A percentile compares a stretch with the other conserved stretches of the same genome.
Evolutionary conservation across 306 rosid genomes (phyloP).

Genomic region (Sindora glabra): DNA sequence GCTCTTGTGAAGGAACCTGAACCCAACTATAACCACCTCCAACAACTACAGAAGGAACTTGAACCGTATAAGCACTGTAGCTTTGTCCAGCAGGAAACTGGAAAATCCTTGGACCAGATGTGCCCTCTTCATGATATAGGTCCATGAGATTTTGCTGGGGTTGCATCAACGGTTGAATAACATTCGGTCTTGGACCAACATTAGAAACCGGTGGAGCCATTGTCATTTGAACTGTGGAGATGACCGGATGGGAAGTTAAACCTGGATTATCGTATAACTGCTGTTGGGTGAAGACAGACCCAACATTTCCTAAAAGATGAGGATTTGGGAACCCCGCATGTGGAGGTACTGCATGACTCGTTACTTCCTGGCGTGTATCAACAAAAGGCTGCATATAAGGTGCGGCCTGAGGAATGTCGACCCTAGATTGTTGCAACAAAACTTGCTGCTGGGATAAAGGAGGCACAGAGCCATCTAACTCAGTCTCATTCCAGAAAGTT

Average conservation of each 20-base stretch:
- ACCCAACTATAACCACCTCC: constrained; percentile 63
- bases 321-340: constrained; percentile 52
- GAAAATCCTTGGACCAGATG: constrained; percentile 46
- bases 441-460: constrained; percentile 29
- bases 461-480: constrained; percentile 45
- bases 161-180: constrained; percentile 42
- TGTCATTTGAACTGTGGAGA: constrained; percentile 47
- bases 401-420: constrained; percentile 35
- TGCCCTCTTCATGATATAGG: constrained; percentile 46
- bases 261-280: constrained; percentile 42
- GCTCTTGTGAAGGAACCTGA: constrained; percentile 54
- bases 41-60: constrained; percentile 32
- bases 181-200: constrained; percentile 39
- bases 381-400: constrained; percentile 46
- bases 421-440: constrained; percentile 49
- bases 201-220: constrained; percentile 45
- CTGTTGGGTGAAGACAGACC: constrained; percentile 40
- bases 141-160: constrained; percentile 47
- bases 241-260: constrained; percentile 35
- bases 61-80: constrained; percentile 46
- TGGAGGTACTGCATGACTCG: constrained; percentile 40
- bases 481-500: not conserved
- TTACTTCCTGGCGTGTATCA: constrained; percentile 46
- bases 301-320: constrained; percentile 38
- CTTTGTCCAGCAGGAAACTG: too few relatives aligned